Evolutionary conservation across 2,329 filamentous ascomycete genomes (phyloP).

Genomic region (Amauroascus verrucosus): DNA sequence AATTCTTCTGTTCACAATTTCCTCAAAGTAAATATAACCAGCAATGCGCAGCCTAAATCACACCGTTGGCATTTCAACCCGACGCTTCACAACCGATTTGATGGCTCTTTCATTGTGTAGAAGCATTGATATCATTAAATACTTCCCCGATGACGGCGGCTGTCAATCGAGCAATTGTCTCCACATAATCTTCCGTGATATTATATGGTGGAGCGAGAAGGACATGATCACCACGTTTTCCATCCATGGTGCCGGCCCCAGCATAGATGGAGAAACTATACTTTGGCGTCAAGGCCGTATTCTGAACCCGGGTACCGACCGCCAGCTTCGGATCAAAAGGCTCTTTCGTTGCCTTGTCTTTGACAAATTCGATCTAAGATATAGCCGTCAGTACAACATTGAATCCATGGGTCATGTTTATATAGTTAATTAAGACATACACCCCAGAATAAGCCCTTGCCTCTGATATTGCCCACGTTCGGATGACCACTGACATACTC

Average conservation of each 20-base stretch:
- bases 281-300: slow-evolving; percentile 37
- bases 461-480: slow-evolving; percentile 49
- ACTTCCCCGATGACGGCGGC: slow-evolving; percentile 44
- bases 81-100: not conserved
- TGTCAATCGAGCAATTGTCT: slow-evolving; percentile 45
- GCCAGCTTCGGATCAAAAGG: slow-evolving; percentile 40
- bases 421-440: slow-evolving; percentile 39
- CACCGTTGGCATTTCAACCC: too few species aligned
- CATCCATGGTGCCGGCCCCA: slow-evolving; percentile 51
- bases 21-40: too few species aligned
- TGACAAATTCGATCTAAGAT: slow-evolving; percentile 46
- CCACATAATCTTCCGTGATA: slow-evolving; percentile 47
- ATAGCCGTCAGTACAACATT: not conserved
- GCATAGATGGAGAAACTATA: slow-evolving; percentile 53
- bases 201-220: slow-evolving; percentile 61
- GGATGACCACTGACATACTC: slow-evolving; percentile 37
- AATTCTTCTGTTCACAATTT: too few species aligned
- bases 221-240: slow-evolving; percentile 55
- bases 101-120: not conserved
- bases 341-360: slow-evolving; percentile 44
- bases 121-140: slow-evolving; percentile 23
- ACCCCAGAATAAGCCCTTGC: slow-evolving; percentile 50
- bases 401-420: not conserved
- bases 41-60: too few species aligned
- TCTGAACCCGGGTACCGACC: slow-evolving; percentile 43